Evolutionary conservation across 148 eudicot genomes (phyloP), one percentile per base, ranked within the genome.

Genomic region (Nepenthes mirabilis): DNA sequence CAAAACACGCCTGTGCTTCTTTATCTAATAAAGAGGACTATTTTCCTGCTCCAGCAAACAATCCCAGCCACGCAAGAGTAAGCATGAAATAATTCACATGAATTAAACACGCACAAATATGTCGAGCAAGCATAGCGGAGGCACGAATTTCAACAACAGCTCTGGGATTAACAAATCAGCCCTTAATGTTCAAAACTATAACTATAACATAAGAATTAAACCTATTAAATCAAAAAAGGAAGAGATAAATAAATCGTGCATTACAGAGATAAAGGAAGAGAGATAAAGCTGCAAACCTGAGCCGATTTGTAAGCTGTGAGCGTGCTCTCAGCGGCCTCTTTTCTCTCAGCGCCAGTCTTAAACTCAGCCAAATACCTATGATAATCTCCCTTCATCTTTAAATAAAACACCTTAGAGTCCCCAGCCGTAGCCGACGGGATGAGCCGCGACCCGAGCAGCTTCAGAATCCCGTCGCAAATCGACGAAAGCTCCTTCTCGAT

Each of bases 351-450:
- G 58, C 52, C 52, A 49, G 14, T n/a, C 52, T 49, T 49, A 49
- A 49, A 49, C 52, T 49, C 52, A 49, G 52, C 52, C 52, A 49
- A 49, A 49, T 49, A 49, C 52, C 52, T 49, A 49, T 49, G 52
- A n/a, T 49, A 49, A 63, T 69, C 73, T 40, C 74, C 74, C 47
- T 70, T 70, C 74, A 70, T 70, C 58, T 70, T 70, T 64, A 70
- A 48, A 61, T 70, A 70, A 47, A 70, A 70, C 36, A 70, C 68
- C 68, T 70, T 70, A 1, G 74, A 70, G 37, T 70, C 74, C 8
- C 74, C 74, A 49, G 5, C 37, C 35, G 64, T 1, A 2, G 74
- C 74, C 33, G 74, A 65, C 10, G 59, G 59, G 52, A 70, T 64
- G 43, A 70, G 56, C 33, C 61, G 61, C 12, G 68, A 37, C 11